phyloP scores from a whole-genome alignment of 2,329 filamentous ascomycete species.

The Aspergillus persii region DNA sequence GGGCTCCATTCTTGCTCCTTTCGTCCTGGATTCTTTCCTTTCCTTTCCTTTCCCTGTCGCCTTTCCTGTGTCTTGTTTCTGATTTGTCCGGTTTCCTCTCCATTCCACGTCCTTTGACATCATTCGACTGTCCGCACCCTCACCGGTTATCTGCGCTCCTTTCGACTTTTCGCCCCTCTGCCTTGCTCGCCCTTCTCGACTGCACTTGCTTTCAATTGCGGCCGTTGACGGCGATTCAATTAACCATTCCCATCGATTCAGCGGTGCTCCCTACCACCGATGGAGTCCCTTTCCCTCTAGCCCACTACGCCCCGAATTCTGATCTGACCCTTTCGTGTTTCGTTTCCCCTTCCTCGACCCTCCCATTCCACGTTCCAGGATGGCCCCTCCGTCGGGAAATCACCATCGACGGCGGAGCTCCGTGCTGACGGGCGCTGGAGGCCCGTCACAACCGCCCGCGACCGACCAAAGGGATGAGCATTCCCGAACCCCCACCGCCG shows the following conservation, averaged over 20 bases:
- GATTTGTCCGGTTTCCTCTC: conserved; percentile 3
- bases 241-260: neutral
- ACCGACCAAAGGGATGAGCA: conserved; percentile 38
- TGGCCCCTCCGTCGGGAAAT: conserved; percentile 34
- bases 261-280: neutral
- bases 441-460: conserved; percentile 43
- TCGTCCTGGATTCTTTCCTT: conserved; percentile 8
- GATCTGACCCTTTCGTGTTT: neutral
- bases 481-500: conserved; percentile 21
- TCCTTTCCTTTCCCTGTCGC: neutral
- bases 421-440: conserved; percentile 44
- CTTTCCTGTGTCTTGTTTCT: conserved; percentile 1
- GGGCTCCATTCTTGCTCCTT: conserved; percentile 6
- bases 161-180: neutral
- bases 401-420: conserved; percentile 42
- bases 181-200: neutral
- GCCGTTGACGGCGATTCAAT: neutral
- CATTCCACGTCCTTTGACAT: conserved; percentile 5
- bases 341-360: conserved; percentile 3
- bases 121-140: neutral
- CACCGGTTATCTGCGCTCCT: conserved; percentile 6
- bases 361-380: conserved; percentile 17
- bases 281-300: conserved; percentile 6
- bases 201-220: neutral
- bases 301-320: neutral